Conservation (phyloP, 495 filamentous ascomycete species). For the Penicillium malachiteum region DNA sequence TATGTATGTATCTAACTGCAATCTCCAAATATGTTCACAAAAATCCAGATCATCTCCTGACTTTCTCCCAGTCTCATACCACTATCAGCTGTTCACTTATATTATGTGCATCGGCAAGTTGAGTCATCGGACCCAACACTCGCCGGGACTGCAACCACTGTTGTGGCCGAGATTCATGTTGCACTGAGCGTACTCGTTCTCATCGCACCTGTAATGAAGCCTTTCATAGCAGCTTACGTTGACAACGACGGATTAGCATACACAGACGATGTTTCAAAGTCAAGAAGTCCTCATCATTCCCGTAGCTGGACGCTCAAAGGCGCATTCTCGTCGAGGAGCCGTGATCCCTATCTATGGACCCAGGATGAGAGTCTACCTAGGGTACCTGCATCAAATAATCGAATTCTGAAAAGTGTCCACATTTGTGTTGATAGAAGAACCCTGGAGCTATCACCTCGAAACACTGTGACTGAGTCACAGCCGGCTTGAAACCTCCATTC, state of each 20-base stretch:
- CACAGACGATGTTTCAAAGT: slow-evolving; percentile 14
- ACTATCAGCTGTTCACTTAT: slow-evolving; percentile 19
- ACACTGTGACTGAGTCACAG: background rate
- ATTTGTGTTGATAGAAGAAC: slow-evolving; percentile 11
- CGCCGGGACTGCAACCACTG: slow-evolving; percentile 16
- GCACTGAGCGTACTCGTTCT: slow-evolving; percentile 21
- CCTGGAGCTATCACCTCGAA: background rate
- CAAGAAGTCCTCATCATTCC: background rate
- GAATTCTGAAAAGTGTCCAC: slow-evolving; percentile 11
- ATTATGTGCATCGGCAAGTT: slow-evolving; percentile 19
- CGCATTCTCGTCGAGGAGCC: background rate
- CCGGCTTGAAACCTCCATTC: background rate
- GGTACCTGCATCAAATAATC: background rate
- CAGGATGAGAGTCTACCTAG: background rate
- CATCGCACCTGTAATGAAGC: slow-evolving; percentile 31
- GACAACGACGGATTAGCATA: slow-evolving; percentile 31
- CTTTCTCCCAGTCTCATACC: slow-evolving; percentile 16
- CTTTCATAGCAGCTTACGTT: slow-evolving; percentile 38
- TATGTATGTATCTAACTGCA: slow-evolving; percentile 10
- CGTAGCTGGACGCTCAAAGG: background rate
- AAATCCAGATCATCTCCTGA: too few species aligned
- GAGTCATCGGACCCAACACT: slow-evolving; percentile 18
- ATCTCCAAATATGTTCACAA: too few species aligned
- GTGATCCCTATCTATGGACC: background rate
- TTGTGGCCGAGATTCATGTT: slow-evolving; percentile 23